phyloP scores from a whole-genome alignment of 495 filamentous ascomycete genomes.

The Penicillium macrosclerotiorum region DNA sequence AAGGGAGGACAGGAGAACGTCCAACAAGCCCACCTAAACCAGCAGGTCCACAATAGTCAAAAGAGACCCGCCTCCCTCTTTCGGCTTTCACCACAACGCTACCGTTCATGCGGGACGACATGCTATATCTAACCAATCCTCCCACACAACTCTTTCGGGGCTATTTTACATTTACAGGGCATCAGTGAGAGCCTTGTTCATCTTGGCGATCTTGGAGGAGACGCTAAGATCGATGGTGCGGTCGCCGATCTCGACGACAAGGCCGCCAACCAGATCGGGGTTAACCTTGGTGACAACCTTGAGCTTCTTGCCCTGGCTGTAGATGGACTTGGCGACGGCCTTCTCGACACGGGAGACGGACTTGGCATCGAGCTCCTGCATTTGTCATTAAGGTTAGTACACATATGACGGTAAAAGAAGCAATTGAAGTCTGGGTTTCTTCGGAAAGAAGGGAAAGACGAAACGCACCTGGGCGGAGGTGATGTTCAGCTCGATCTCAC shows the following conservation, averaged over 20 bases:
- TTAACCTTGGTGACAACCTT: slow-evolving; percentile 95
- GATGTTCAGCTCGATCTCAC: slow-evolving; percentile 89
- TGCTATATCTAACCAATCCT: slow-evolving; percentile 24
- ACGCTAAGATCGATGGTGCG: slow-evolving; percentile 97
- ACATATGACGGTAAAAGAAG: background rate
- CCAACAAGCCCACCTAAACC: slow-evolving; percentile 1
- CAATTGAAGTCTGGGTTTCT: slow-evolving; percentile 5
- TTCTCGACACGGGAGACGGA: slow-evolving; percentile 79
- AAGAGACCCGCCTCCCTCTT: background rate
- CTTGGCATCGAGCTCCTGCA: slow-evolving; percentile 86
- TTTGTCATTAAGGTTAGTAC: too few relatives aligned
- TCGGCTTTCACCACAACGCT: slow-evolving; percentile 25
- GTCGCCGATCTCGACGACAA: slow-evolving; percentile 95
- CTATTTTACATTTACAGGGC: slow-evolving; percentile 72
- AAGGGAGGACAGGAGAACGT: slow-evolving; percentile 1
- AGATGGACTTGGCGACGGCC: slow-evolving; percentile 84
- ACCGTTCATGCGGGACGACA: slow-evolving; percentile 30
- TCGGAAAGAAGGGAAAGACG: background rate
- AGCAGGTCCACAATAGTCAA: background rate
- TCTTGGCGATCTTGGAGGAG: slow-evolving; percentile 88
- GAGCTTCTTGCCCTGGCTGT: slow-evolving; percentile 92
- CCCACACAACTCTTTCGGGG: slow-evolving; percentile 19
- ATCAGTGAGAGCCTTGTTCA: slow-evolving; percentile 98
- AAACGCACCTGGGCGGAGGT: slow-evolving; percentile 79
- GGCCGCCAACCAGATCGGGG: slow-evolving; percentile 88